Base-by-base conservation (phyloP, 805 yeast species). In the Ogataea pignaliae region DNA sequence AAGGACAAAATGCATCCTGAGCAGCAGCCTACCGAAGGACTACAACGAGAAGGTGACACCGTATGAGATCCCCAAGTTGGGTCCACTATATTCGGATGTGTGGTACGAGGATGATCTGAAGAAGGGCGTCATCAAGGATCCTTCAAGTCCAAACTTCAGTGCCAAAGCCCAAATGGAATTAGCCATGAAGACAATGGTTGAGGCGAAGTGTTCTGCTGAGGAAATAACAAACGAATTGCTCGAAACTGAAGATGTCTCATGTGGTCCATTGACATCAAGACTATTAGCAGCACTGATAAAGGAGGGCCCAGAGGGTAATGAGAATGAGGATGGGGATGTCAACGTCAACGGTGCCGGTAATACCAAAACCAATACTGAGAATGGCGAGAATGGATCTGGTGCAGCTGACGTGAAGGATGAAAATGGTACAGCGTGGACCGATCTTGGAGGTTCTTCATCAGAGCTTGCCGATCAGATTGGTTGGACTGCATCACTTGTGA, bases 241-340 rank as follows among this genome's bases (percentile, higher is more conserved):
- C 44, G 91, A 86, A 51, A 73, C 83, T 0, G 91, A 86, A 45
- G 80, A 77, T 17, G 70, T 91, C 1, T 83, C 95, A 1, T 84
- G 96, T 60, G 99, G 99, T 1, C 98, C 99, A 1, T 71, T 91
- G 31, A 83, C 95, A 0, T 82, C 90, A 18, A 75, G 99, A 46
- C 69, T 91, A 37, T 61, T 91, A 41, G 78, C 96, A 5, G 98
- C 97, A 0, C 72, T 91, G 10, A 66, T 89, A 43, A 72, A 76
- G 51, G 75, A 76, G 35, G 65, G 60, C 18, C 51, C 56, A 2
- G 72, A 13, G 33, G 33, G 72, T 32, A 58, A 55, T 16, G 50
- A 46, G 9, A 45, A 42, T 14, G 50, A 44, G 29, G 37, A 29
- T 18, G 54, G 29, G 36, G 57, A 47, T 9, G 56, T 44, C 9